A percentile compares a stretch with the other conserved stretches of the same genome.
Conservation (phyloP, 495 filamentous ascomycete species). For the Corynascus novoguineensis region DNA sequence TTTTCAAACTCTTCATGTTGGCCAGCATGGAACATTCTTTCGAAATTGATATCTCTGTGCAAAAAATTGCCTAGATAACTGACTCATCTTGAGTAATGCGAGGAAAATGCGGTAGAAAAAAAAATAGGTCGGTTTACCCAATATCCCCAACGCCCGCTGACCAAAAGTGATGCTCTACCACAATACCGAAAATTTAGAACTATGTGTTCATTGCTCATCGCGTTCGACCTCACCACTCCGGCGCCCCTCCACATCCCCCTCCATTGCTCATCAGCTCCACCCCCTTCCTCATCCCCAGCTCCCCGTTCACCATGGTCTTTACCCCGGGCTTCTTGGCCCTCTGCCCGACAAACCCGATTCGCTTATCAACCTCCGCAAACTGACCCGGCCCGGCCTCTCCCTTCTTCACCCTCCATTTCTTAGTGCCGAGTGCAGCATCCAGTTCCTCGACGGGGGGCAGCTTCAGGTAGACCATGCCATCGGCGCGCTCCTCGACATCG, state of each 20-base stretch:
- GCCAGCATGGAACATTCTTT: too few species aligned
- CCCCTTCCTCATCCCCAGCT: conserved; percentile 34
- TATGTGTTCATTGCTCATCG: too few species aligned
- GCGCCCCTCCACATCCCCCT: conserved; percentile 47
- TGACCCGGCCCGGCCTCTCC: conserved; percentile 56
- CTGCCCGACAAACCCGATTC: conserved; percentile 40
- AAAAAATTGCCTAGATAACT: too few species aligned
- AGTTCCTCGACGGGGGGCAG: conserved; percentile 82
- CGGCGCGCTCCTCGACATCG: conserved; percentile 57
- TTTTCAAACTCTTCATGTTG: too few species aligned
- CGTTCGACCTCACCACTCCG: conserved; percentile 58
- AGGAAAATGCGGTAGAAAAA: neutral
- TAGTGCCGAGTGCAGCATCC: conserved; percentile 74
- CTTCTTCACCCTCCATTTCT: conserved; percentile 76
- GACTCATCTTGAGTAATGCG: too few species aligned
- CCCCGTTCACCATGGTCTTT: conserved; percentile 42
- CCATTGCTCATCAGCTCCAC: conserved; percentile 33
- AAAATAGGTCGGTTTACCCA: neutral
- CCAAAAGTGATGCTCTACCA: neutral
- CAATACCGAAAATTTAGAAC: neutral
- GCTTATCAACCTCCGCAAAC: conserved; percentile 66
- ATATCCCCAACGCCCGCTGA: neutral
- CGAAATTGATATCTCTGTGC: too few species aligned
- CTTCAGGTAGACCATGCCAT: conserved; percentile 73
- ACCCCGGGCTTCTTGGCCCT: conserved; percentile 34